Evolutionary conservation across 2,329 filamentous ascomycete genomes (phyloP), one percentile per base, ranked within the genome.

Genomic region (Aureobasidium sp.): DNA sequence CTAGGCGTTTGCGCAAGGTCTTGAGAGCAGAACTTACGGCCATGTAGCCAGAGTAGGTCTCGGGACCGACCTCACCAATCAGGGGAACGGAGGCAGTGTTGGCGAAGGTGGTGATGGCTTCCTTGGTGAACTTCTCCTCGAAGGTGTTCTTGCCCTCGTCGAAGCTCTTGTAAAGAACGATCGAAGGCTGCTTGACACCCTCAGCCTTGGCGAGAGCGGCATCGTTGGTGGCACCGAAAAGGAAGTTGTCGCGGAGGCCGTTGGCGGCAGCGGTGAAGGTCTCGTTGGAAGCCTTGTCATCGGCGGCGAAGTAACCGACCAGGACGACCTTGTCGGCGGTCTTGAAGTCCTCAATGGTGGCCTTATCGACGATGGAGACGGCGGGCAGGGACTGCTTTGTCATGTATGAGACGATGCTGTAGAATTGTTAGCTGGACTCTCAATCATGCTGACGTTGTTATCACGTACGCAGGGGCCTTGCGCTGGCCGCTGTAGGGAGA

Each of bases 41-140:
- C 89, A 97, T 99, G 84, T 99, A 99, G 72, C 83, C 85, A 64
- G 89, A 83, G 81, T 99, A 99, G 67, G 94, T 99, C 77, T 97
- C 94, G 65, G 94, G 94, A 70, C 93, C 93, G 69, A 99, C 89
- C 81, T 97, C 94, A 65, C 94, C 94, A 67, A 99, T 87, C 71
- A 99, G 82, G 66, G 94, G 94, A 64, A 89, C 96, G 68, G 92
- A 86, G 64, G 91, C 81, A 53, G 85, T 86, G 82, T 91, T 92
- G 75, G 89, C 85, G 78, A 96, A 99, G 68, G 82, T 82, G 73
- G 86, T 84, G 71, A 99, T 91, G 58, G 85, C 84, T 64, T 92
- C 90, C 64, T 82, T 83, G 45, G 91, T 89, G 71, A 97, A 92
- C 76, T 90, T 87, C 68, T 91, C 88, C 25, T 84, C 80, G 80